Percentiles rank a stretch among this genome's conserved stretches.
phyloP scores from a whole-genome alignment of 139 green algal genomes.

The Coelastrella sp. region DNA sequence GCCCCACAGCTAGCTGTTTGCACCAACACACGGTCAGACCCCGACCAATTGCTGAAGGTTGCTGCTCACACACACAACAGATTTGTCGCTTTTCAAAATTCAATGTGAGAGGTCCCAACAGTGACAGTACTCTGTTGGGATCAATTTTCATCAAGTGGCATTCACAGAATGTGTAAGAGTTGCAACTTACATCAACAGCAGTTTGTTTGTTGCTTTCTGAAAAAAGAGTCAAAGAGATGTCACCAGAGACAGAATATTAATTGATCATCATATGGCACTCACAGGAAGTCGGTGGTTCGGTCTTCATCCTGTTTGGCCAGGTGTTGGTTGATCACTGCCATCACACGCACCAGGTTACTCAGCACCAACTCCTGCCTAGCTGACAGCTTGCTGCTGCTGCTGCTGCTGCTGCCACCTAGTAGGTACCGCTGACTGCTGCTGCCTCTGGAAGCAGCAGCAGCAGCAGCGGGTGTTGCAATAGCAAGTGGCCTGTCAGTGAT shows the following conservation, averaged over 20 bases:
- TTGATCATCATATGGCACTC: neutral
- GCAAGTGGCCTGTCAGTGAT: neutral
- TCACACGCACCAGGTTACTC: constrained; percentile 61
- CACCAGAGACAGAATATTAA: neutral
- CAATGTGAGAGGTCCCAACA: no score
- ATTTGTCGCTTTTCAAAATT: no score
- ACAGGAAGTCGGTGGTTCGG: constrained; percentile 60
- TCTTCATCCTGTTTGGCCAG: constrained; percentile 59
- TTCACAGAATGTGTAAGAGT: no score
- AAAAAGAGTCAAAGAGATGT: neutral
- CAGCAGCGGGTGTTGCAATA: neutral
- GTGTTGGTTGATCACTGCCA: constrained; percentile 46
- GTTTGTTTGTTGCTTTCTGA: neutral
- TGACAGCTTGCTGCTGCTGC: constrained; percentile 34
- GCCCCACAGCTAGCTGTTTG: no score
- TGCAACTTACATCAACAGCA: neutral
- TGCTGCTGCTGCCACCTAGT: neutral
- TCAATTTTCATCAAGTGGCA: no score
- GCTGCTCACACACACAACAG: no score
- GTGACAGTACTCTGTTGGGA: no score
- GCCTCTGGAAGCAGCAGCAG: constrained; percentile 6
- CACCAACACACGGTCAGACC: no score
- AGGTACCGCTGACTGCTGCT: neutral
- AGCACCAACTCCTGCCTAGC: constrained; percentile 56
- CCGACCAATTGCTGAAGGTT: no score